These are phyloP conservation scores for Pachysandra terminalis DNA, from an alignment of 164 flowering plant species.

Conservation along the genomic window DNA sequence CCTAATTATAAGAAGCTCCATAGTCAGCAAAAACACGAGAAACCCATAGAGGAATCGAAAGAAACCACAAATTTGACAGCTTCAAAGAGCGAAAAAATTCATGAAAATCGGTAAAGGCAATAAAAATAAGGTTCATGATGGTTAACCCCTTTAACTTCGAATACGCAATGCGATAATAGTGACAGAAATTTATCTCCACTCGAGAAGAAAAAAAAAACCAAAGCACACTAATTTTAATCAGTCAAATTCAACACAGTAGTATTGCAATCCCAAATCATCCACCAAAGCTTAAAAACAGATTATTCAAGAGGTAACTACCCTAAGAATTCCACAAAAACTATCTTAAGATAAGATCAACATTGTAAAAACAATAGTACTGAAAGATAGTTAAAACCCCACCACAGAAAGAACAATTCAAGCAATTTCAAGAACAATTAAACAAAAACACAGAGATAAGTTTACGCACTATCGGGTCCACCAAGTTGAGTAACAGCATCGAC, in stretches of 20 bases:
- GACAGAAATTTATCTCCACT: neutral
- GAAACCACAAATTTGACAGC: neutral
- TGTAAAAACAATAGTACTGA: neutral
- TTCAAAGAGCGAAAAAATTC: neutral
- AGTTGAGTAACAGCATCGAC: constrained; percentile 58
- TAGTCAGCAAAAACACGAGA: neutral
- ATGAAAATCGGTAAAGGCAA: neutral
- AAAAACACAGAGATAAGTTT: neutral
- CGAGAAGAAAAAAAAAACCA: neutral
- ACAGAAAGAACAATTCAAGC: neutral
- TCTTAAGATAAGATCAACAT: neutral
- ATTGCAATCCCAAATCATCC: neutral
- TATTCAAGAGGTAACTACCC: neutral
- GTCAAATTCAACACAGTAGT: neutral
- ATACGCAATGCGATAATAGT: no score
- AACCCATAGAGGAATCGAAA: neutral
- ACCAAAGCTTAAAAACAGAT: neutral
- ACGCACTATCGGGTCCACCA: constrained; percentile 52
- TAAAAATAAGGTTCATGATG: neutral
- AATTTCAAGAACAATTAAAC: neutral
- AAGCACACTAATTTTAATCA: neutral
- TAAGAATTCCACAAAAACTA: neutral
- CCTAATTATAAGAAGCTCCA: neutral
- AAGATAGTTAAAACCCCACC: neutral
- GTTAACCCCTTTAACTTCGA: neutral